phyloP scores from a whole-genome alignment of 441 rosid genomes.

The Mallotus japonicus region DNA sequence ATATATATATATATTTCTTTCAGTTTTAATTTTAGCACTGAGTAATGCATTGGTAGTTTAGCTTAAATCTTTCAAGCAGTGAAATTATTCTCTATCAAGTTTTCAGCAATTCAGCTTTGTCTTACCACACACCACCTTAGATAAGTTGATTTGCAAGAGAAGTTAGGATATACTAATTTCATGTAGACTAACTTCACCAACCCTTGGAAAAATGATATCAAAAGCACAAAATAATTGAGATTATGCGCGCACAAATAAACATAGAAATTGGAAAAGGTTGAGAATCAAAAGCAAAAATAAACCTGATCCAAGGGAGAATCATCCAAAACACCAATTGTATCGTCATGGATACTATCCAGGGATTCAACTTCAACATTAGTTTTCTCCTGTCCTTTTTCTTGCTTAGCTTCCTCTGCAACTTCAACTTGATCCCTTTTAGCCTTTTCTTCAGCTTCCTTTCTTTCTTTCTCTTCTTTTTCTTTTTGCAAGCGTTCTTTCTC shows the following conservation, averaged over 20 bases:
- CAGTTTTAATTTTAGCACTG: not conserved
- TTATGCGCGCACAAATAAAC: conserved; percentile 3
- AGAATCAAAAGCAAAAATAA: conserved; percentile 14
- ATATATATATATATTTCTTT: too few species aligned
- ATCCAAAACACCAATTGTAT: conserved; percentile 51
- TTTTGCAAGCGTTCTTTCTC: conserved; percentile 74
- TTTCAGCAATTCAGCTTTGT: not conserved
- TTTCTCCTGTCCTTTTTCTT: conserved; percentile 32
- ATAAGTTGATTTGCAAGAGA: not conserved
- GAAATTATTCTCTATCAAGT: not conserved
- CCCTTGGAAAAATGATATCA: not conserved
- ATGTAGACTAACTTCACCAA: not conserved
- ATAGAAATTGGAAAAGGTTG: conserved; percentile 12
- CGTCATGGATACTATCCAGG: conserved; percentile 32
- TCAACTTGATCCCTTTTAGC: conserved; percentile 35
- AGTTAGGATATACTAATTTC: not conserved
- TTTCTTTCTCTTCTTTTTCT: conserved; percentile 80
- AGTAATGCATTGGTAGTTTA: not conserved
- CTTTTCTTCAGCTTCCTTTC: conserved; percentile 66
- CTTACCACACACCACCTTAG: not conserved
- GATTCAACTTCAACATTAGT: conserved; percentile 37
- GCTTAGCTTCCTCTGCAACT: conserved; percentile 39
- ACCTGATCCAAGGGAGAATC: conserved; percentile 63
- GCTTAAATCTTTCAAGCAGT: not conserved
- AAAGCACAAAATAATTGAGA: conserved; percentile 4